Evolutionary conservation across 768 basidiomycete species (phyloP).

Genomic region (Fomitopsis pulvina): DNA sequence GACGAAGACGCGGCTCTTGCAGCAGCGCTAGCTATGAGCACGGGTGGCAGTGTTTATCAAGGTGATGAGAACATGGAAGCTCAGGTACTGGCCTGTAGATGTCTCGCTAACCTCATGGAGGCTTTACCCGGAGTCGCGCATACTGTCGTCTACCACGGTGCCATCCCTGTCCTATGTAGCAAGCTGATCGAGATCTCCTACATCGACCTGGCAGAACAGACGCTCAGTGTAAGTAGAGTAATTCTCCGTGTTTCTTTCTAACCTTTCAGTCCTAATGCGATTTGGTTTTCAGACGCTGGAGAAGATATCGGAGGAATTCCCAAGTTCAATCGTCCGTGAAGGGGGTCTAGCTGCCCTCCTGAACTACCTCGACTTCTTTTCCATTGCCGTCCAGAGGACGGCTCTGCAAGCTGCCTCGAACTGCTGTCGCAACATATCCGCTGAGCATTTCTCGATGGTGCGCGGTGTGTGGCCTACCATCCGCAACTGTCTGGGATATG

Average conservation of each 20-base stretch:
- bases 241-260: conserved; percentile 11
- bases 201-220: conserved; percentile 98
- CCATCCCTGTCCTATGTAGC: conserved; percentile 94
- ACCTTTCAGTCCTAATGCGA: conserved; percentile 6
- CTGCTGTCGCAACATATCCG: conserved; percentile 87
- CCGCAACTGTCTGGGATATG: conserved; percentile 84
- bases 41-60: conserved; percentile 52
- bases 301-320: conserved; percentile 98
- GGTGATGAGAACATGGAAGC: conserved; percentile 89
- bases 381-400: conserved; percentile 94
- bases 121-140: conserved; percentile 98
- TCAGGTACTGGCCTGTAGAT: conserved; percentile 93
- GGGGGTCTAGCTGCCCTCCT: conserved; percentile 90
- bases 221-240: conserved; percentile 74
- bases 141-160: conserved; percentile 96
- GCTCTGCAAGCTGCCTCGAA: conserved; percentile 96
- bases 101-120: conserved; percentile 97
- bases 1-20: conserved; percentile 88
- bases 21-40: conserved; percentile 79
- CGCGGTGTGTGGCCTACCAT: conserved; percentile 89
- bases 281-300: conserved; percentile 71
- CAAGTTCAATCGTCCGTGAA: conserved; percentile 91
- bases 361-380: conserved; percentile 97
- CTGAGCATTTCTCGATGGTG: conserved; percentile 88
- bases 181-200: conserved; percentile 96